These are phyloP conservation scores for Daldinia bambusicola DNA, from an alignment of 495 filamentous ascomycete genomes.

Conservation along the genomic window DNA sequence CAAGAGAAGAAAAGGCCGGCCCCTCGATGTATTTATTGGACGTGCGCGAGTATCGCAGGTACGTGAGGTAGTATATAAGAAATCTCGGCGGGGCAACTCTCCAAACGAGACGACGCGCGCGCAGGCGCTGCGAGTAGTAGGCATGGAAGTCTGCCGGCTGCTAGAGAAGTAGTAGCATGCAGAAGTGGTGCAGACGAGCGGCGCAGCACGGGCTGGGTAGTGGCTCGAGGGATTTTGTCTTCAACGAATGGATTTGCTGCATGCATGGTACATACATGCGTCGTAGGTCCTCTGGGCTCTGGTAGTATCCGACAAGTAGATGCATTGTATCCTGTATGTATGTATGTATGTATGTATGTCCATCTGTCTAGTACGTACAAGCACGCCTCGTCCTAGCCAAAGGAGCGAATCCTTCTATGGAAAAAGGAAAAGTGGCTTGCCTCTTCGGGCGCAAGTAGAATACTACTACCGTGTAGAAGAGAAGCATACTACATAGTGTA, in stretches of 20 bases:
- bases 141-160: neutral
- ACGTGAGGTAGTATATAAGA: neutral
- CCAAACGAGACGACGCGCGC: neutral
- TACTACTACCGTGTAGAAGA: neutral
- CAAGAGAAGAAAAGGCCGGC: neutral
- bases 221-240: constrained; percentile 32
- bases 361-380: constrained; percentile 2
- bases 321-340: constrained; percentile 2
- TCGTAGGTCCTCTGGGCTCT: neutral
- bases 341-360: neutral
- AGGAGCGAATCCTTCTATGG: constrained; percentile 28
- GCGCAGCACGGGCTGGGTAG: constrained; percentile 27
- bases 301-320: constrained; percentile 27
- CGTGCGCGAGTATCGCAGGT: neutral
- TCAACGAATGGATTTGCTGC: neutral
- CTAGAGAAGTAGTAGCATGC: neutral
- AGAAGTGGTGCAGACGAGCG: constrained; percentile 29
- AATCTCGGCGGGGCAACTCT: constrained; percentile 2
- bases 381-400: constrained; percentile 8
- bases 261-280: constrained; percentile 15
- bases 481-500: neutral
- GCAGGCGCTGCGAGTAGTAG: neutral
- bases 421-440: constrained; percentile 19
- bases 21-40: neutral
- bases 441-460: constrained; percentile 19